Evolutionary conservation across 2,329 filamentous ascomycete species (phyloP), one percentile per base, ranked within the genome.

Genomic region (Neofusicoccum cordaticola): DNA sequence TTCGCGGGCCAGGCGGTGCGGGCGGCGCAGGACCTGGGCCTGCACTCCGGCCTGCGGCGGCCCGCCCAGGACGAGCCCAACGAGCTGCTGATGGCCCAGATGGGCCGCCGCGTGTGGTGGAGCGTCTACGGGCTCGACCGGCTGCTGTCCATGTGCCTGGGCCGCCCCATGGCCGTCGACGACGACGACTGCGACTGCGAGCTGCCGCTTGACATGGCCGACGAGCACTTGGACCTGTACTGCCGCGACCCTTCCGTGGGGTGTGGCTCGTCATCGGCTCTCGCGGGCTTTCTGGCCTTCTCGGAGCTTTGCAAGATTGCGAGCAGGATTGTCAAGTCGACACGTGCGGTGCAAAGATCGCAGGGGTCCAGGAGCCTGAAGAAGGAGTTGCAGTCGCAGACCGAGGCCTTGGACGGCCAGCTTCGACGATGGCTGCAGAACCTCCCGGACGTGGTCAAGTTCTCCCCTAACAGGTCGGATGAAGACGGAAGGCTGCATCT

Each of bases 81-180:
- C n/a, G 31, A 60, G 34, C 17, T 47, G 31, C 17, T 45, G 17
- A 35, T 35, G 31, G 56, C 35, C n/a, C 42, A 47, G 41, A 19
- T 39, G 41, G 27, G 42, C 15, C 41, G 39, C 27, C 56, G 42
- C 27, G 56, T 35, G 42, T 60, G 41, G 56, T 60, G 39, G 53
- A 58, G 53, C 39, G 41, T 58, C 53, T 58, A 58, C 53, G 53
- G 56, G 8, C 56, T 60, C 9, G 39, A 44, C n/a, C 13, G 56
- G 42, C 56, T 60, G n/a, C 41, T 60, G n/a, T 60, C 56, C 27
- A 47, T 60, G 56, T 60, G 56, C 56, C 11, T 45, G 41, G 56
- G 31, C 6, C 39, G 42, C 4, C 42, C 42, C 5, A 34, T 47
- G 56, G 56, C 42, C 5, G 17, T 13, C 9, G 56, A 58, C 41